Evolutionary conservation across 345 rosid genomes (phyloP).

Genomic region (Sonneratia alba): DNA sequence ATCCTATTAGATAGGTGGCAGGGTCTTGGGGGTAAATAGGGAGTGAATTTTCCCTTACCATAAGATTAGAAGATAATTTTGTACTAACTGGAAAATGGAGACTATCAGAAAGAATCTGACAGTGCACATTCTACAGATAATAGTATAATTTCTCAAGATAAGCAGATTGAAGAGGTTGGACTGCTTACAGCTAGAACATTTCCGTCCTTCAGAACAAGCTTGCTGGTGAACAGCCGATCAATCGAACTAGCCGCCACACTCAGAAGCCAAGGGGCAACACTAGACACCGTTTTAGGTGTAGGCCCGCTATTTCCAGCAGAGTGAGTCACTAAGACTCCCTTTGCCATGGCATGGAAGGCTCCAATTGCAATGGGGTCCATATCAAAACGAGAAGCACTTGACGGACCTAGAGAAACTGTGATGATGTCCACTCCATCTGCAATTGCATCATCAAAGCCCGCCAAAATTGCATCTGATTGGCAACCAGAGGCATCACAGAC

Average conservation of each 20-base stretch:
- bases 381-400: not conserved
- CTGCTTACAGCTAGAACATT: slow-evolving; percentile 25
- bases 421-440: slow-evolving; percentile 24
- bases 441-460: slow-evolving; percentile 37
- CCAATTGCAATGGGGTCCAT: slow-evolving; percentile 23
- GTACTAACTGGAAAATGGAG: too few relatives aligned
- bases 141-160: not conserved
- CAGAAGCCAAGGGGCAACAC: slow-evolving; percentile 25
- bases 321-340: slow-evolving; percentile 19
- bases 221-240: slow-evolving; percentile 14
- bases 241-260: slow-evolving; percentile 26
- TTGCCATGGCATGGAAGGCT: slow-evolving; percentile 23
- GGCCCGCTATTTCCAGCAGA: slow-evolving; percentile 26
- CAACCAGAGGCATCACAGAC: slow-evolving; percentile 27
- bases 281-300: not conserved
- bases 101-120: not conserved
- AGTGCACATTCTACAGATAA: not conserved
- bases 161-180: not conserved
- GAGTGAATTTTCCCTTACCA: too few relatives aligned
- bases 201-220: slow-evolving; percentile 16
- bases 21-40: too few relatives aligned
- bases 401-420: slow-evolving; percentile 13
- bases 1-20: too few relatives aligned
- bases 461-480: slow-evolving; percentile 19
- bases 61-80: too few relatives aligned